Evolutionary conservation across 495 filamentous ascomycete species (phyloP).

Genomic region (Aspergillus hancockii): DNA sequence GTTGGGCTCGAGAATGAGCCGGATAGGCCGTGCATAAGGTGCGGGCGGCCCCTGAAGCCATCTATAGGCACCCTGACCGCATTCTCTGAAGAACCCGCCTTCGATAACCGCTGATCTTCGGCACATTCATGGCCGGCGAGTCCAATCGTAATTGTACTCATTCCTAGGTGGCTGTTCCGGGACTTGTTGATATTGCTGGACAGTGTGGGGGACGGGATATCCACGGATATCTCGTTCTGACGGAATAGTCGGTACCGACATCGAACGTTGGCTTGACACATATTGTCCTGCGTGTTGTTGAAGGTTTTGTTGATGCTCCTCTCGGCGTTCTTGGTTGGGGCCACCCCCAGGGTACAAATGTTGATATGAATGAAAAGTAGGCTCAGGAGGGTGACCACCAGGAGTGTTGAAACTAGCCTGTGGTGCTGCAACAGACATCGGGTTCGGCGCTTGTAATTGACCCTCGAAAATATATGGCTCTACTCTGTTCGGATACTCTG

Average conservation of each 20-base stretch:
- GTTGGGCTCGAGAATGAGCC: background rate
- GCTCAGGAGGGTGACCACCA: slow-evolving; percentile 13
- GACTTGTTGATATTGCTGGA: slow-evolving; percentile 19
- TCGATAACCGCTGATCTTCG: background rate
- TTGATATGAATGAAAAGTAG: slow-evolving; percentile 16
- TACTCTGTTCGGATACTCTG: slow-evolving; percentile 21
- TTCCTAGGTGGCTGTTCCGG: slow-evolving; percentile 9
- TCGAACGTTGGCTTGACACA: slow-evolving; percentile 12
- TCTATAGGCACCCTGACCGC: background rate
- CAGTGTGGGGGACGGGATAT: slow-evolving; percentile 15
- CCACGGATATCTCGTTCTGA: slow-evolving; percentile 15
- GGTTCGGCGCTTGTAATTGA: slow-evolving; percentile 16
- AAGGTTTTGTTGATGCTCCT: slow-evolving; percentile 14
- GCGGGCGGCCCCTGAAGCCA: background rate
- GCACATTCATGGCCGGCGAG: slow-evolving; percentile 13
- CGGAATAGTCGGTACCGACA: slow-evolving; percentile 17
- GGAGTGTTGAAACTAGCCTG: slow-evolving; percentile 16
- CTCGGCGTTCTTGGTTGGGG: slow-evolving; percentile 12
- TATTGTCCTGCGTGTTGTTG: slow-evolving; percentile 11
- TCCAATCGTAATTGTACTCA: slow-evolving; percentile 25
- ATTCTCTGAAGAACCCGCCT: background rate
- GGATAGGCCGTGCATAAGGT: background rate
- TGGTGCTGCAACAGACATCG: slow-evolving; percentile 14
- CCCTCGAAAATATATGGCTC: slow-evolving; percentile 25
- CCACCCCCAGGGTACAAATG: slow-evolving; percentile 17